Conservation (phyloP, 1,284 basidiomycete species). For the Flammula alnicola region DNA sequence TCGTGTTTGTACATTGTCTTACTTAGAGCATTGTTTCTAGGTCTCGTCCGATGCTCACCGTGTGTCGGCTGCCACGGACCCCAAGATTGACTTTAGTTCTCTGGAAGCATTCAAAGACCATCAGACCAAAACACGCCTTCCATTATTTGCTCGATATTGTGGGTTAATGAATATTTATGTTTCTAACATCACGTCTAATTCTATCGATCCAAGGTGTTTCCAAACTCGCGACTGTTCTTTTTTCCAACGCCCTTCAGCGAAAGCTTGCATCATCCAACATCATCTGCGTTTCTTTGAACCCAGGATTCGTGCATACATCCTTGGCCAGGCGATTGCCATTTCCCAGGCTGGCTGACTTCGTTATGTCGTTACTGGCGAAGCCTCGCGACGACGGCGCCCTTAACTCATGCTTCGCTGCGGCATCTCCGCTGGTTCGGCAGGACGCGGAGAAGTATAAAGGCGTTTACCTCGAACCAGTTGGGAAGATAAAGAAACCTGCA, state of each 20-base stretch:
- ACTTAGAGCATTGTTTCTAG: slow-evolving; percentile 14
- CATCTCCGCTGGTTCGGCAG: slow-evolving; percentile 39
- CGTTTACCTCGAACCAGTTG: slow-evolving; percentile 46
- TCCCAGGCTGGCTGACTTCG: slow-evolving; percentile 28
- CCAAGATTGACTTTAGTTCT: slow-evolving; percentile 35
- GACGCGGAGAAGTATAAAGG: slow-evolving; percentile 49
- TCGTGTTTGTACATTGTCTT: background rate
- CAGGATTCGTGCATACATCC: slow-evolving; percentile 47
- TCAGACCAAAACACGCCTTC: slow-evolving; percentile 29
- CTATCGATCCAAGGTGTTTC: slow-evolving; percentile 25
- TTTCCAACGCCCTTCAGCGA: slow-evolving; percentile 43
- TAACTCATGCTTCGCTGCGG: slow-evolving; percentile 52
- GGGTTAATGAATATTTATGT: slow-evolving; percentile 19
- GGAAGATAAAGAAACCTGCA: slow-evolving; percentile 32
- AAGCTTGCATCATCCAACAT: slow-evolving; percentile 34
- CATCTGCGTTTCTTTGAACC: slow-evolving; percentile 37
- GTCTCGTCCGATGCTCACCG: slow-evolving; percentile 27
- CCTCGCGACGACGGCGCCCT: slow-evolving; percentile 45
- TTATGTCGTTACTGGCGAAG: slow-evolving; percentile 39
- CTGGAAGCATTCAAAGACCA: slow-evolving; percentile 45
- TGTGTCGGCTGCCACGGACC: slow-evolving; percentile 18
- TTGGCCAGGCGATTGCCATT: slow-evolving; percentile 23
- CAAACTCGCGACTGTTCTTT: slow-evolving; percentile 47
- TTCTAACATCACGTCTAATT: background rate
- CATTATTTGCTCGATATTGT: slow-evolving; percentile 43